Percentiles rank a stretch among this genome's conserved stretches.
These are phyloP conservation scores for Alternaria gansuensis DNA, from an alignment of 2,329 filamentous ascomycete species.

Conservation along the genomic window DNA sequence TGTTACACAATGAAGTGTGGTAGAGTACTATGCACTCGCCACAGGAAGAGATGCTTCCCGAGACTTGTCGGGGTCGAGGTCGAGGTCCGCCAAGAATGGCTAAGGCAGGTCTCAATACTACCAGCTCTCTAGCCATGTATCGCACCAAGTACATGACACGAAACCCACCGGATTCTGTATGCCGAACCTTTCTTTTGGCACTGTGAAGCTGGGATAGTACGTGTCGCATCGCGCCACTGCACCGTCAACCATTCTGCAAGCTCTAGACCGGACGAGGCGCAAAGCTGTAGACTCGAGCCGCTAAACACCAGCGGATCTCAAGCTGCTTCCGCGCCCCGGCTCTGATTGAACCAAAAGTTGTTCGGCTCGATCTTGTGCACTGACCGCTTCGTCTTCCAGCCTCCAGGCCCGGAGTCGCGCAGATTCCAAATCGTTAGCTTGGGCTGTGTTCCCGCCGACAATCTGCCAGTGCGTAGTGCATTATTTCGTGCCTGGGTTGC, in stretches of 20 bases:
- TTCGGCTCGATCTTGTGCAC: conserved; percentile 27
- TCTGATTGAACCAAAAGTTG: conserved; percentile 20
- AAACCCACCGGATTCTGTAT: not conserved
- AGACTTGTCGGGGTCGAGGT: not conserved
- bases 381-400: conserved; percentile 22
- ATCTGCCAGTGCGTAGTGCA: conserved; percentile 22
- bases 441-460: conserved; percentile 36
- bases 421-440: conserved; percentile 44
- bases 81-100: not conserved
- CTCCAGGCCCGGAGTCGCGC: conserved; percentile 24
- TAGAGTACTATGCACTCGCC: conserved; percentile 1
- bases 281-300: conserved; percentile 28
- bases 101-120: not conserved
- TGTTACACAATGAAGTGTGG: conserved; percentile 1
- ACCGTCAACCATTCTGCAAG: conserved; percentile 12
- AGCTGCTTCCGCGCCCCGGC: conserved; percentile 15
- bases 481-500: conserved; percentile 24
- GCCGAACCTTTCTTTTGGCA: conserved; percentile 9
- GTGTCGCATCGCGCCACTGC: conserved; percentile 13
- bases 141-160: not conserved
- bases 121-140: not conserved
- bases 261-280: conserved; percentile 23
- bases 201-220: conserved; percentile 8
- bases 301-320: conserved; percentile 18
- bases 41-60: not conserved